phyloP scores from a whole-genome alignment of 1,284 basidiomycete species.

The Entoloma clypeatum region DNA sequence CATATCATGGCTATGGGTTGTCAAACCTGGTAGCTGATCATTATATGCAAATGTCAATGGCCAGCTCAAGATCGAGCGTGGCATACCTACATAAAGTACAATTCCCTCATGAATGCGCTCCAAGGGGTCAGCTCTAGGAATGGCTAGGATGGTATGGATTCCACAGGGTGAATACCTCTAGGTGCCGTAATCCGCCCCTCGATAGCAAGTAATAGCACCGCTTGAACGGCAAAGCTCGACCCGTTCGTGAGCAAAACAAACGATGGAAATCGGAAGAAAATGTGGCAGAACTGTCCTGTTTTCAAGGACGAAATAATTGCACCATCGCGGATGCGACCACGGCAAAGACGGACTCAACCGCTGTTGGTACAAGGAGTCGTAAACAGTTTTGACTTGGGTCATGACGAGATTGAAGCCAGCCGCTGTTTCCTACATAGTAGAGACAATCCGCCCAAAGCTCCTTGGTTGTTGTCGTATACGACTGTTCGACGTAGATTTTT shows the following conservation, averaged over 20 bases:
- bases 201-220: constrained; percentile 57
- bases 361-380: constrained; percentile 47
- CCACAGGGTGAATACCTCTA: too few relatives aligned
- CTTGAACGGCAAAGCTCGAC: constrained; percentile 71
- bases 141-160: not conserved
- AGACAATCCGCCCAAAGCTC: constrained; percentile 73
- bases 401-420: constrained; percentile 71
- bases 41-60: too few relatives aligned
- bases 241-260: constrained; percentile 75
- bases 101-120: constrained; percentile 11
- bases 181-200: constrained; percentile 76
- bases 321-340: constrained; percentile 62
- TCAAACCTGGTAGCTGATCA: too few relatives aligned
- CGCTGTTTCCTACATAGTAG: constrained; percentile 73
- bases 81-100: too few relatives aligned
- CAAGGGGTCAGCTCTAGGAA: not conserved
- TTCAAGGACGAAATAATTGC: constrained; percentile 29
- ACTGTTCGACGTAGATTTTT: not conserved
- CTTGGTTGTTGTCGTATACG: constrained; percentile 40
- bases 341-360: constrained; percentile 62
- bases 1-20: too few relatives aligned
- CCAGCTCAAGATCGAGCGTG: too few relatives aligned
- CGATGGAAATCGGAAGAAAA: too few relatives aligned
- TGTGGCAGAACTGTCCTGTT: too few relatives aligned
- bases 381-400: constrained; percentile 58